Evolutionary conservation across 192 early-diverging fungal genomes (phyloP).

Genomic region (Kickxella alabastrina): DNA sequence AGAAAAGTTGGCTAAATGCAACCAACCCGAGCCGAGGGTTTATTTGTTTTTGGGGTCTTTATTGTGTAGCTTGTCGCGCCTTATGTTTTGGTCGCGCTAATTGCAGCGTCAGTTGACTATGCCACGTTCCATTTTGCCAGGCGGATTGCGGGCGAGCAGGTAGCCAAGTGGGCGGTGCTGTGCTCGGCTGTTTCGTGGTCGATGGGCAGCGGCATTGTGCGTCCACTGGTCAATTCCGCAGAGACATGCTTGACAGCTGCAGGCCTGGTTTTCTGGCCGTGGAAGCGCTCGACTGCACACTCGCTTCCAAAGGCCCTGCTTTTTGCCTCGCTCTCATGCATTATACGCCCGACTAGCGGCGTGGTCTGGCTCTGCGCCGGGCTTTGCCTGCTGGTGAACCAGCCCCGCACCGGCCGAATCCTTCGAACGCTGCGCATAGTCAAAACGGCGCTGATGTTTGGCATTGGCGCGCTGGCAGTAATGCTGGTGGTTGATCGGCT

Average conservation of each 20-base stretch:
- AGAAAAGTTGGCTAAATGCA: no score
- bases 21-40: no score
- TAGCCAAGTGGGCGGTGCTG: slow-evolving; percentile 57
- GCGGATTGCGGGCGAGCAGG: slow-evolving; percentile 55
- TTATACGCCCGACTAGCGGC: slow-evolving; percentile 86
- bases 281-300: slow-evolving; percentile 19
- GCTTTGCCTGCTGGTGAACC: slow-evolving; percentile 48
- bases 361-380: slow-evolving; percentile 82
- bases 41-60: no score
- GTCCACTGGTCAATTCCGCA: slow-evolving; percentile 66
- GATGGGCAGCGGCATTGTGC: slow-evolving; percentile 58
- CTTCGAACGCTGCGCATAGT: slow-evolving; percentile 10
- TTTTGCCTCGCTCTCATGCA: slow-evolving; percentile 76
- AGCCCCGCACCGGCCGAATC: slow-evolving; percentile 12
- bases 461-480: slow-evolving; percentile 40
- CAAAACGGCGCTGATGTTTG: slow-evolving; percentile 9
- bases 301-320: slow-evolving; percentile 51
- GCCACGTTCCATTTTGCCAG: slow-evolving; percentile 70
- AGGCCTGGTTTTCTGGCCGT: slow-evolving; percentile 87
- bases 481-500: slow-evolving; percentile 61
- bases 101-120: slow-evolving; percentile 69
- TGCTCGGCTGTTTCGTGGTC: slow-evolving; percentile 56
- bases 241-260: slow-evolving; percentile 73
- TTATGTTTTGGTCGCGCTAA: slow-evolving; percentile 66
- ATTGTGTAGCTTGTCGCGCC: slow-evolving; percentile 64